These are phyloP conservation scores for Schoenoplectus tabernaemontani DNA, from an alignment of 202 grass and related monocot genomes.

Conservation along the genomic window DNA sequence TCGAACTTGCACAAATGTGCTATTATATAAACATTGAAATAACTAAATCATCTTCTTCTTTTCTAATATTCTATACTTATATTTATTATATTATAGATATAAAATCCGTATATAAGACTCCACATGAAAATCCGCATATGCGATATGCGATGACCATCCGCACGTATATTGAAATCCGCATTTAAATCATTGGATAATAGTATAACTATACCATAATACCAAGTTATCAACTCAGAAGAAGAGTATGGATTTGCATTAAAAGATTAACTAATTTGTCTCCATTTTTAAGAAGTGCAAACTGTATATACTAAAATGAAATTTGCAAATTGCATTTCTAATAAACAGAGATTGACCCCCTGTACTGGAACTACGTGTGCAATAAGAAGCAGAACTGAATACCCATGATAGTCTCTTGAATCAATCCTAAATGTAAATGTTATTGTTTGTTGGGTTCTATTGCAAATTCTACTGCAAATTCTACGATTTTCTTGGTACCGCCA, in stretches of 20 bases:
- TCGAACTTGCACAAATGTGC: too few relatives aligned
- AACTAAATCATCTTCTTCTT: too few relatives aligned
- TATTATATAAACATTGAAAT: too few relatives aligned
- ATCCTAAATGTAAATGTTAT: background rate
- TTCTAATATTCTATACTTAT: too few relatives aligned
- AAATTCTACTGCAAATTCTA: background rate
- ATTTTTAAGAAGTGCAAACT: background rate
- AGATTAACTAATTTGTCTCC: background rate
- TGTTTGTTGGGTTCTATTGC: conserved; percentile 2
- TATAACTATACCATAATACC: background rate
- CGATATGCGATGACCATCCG: too few relatives aligned
- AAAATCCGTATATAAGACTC: too few relatives aligned
- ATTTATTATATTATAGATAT: too few relatives aligned
- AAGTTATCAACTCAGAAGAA: background rate
- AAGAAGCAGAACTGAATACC: background rate
- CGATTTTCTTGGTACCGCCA: background rate
- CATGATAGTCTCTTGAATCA: background rate
- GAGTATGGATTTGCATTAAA: background rate
- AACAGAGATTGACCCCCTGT: background rate
- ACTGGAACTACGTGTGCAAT: background rate
- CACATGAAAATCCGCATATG: too few relatives aligned
- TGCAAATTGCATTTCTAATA: background rate
- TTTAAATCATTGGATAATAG: too few relatives aligned
- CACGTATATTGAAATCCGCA: too few relatives aligned
- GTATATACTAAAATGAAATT: background rate